phyloP scores from a whole-genome alignment of 2,329 filamentous ascomycete species.

The Xenoacremonium recifei region DNA sequence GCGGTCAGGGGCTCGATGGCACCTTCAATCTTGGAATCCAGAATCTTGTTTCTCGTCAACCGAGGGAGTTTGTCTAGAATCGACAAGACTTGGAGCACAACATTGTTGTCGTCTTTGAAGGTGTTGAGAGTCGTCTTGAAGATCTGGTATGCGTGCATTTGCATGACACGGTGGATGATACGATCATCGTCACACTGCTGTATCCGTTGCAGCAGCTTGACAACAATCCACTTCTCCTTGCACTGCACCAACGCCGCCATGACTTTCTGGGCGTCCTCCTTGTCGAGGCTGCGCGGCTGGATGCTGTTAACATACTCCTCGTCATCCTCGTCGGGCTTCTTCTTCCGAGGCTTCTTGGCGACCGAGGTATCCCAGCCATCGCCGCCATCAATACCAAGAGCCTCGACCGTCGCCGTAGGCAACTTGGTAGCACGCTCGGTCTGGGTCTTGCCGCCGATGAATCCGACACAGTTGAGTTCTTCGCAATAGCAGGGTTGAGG shows the following conservation, averaged over 20 bases:
- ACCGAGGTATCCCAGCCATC: conserved; percentile 91
- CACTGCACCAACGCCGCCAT: conserved; percentile 97
- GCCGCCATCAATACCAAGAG: conserved; percentile 88
- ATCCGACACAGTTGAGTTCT: conserved; percentile 91
- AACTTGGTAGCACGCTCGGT: conserved; percentile 93
- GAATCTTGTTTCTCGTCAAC: conserved; percentile 93
- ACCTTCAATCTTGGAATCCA: conserved; percentile 90
- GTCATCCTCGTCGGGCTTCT: conserved; percentile 87
- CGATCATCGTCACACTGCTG: conserved; percentile 83
- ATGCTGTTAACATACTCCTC: conserved; percentile 94
- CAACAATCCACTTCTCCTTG: conserved; percentile 99
- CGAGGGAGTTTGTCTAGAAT: conserved; percentile 87
- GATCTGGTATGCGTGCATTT: conserved; percentile 97
- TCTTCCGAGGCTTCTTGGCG: conserved; percentile 87
- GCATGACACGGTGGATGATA: conserved; percentile 83
- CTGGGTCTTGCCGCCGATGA: conserved; percentile 96
- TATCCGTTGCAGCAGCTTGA: conserved; percentile 88
- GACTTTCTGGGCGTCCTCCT: conserved; percentile 85
- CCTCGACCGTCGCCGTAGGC: conserved; percentile 85
- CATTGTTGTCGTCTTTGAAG: conserved; percentile 86
- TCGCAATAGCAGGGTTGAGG: conserved; percentile 96
- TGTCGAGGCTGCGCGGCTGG: conserved; percentile 74
- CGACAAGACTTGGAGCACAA: conserved; percentile 84
- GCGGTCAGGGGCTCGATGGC: conserved; percentile 67
- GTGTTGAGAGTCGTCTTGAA: conserved; percentile 81